Evolutionary conservation across 805 yeast genomes (phyloP).

Genomic region (Zygosaccharomyces kombuchaensis): DNA sequence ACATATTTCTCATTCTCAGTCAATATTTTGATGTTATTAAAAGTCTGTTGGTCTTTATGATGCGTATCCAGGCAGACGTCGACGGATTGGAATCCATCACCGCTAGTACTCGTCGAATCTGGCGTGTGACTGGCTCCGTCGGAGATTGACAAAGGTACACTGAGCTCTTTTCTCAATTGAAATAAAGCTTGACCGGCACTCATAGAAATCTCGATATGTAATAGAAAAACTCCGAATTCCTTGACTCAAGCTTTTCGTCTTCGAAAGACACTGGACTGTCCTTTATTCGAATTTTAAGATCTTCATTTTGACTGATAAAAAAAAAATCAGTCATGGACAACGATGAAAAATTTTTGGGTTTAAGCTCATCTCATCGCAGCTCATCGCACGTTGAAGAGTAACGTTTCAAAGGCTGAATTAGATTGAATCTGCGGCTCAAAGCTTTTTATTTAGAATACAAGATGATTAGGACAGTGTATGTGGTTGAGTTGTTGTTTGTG

Average conservation of each 20-base stretch:
- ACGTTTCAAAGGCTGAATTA: not conserved
- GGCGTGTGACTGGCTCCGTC: constrained; percentile 5
- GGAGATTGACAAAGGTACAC: constrained; percentile 30
- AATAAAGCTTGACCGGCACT: constrained; percentile 20
- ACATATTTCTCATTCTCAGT: constrained; percentile 33
- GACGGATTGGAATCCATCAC: constrained; percentile 8
- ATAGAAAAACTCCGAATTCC: not conserved
- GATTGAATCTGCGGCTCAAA: not conserved
- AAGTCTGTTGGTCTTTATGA: constrained; percentile 7
- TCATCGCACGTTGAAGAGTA: constrained; percentile 1
- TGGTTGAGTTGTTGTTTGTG: not conserved
- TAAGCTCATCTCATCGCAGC: constrained; percentile 7
- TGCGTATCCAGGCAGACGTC: constrained; percentile 10
- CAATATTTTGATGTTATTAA: constrained; percentile 18
- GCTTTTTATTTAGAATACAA: not conserved
- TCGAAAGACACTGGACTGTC: not conserved
- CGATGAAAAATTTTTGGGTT: constrained; percentile 7
- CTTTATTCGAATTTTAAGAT: not conserved
- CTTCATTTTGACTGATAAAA: not conserved
- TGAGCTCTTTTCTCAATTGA: constrained; percentile 32
- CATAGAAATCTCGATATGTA: not conserved
- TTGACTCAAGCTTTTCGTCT: not conserved
- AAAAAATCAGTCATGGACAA: constrained; percentile 1
- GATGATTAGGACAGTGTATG: constrained; percentile 39
- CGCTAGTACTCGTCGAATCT: constrained; percentile 8